Evolutionary conservation across 2,329 filamentous ascomycete species (phyloP), one percentile per base, ranked within the genome.

Genomic region (Lachnellula occidentalis): DNA sequence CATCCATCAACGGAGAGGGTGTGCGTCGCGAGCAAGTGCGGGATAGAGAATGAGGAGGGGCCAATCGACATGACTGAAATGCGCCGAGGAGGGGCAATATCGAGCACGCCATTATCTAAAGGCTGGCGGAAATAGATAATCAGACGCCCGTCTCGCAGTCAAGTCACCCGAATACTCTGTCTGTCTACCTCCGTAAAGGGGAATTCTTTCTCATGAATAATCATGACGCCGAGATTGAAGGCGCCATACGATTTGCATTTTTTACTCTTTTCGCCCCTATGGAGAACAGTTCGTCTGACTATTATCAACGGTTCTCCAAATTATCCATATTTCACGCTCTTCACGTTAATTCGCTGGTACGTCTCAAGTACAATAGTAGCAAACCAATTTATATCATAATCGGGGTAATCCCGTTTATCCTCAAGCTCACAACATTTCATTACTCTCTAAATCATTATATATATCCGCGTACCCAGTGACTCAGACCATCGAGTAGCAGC

Each of bases 91-190:
- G 27, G 36, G 19, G 36, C 36, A n/a, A 19, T 34, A 24, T 37
- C 49, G 53, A 62, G 56, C 60, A 62, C 60, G 60, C 60, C 55
- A 62, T 62, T 55, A 17, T 43, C 55, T 60, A 17, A 49, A 49
- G 37, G 11, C 4, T 34, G 19, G 19, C 9, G 12, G 11, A n/a
- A 9, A n/a, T 22, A 9, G 17, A 41, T 41, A 41, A 31, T 3
- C 27, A 31, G 27, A 31, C 27, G 2, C 24, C 27, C 12, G 24
- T 31, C 27, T 11, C 9, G 3, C 8, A 31, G 8, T 31, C 27
- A 27, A 4, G 8, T 27, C 24, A 31, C 2, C 27, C 11, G 27
- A 31, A 31, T 11, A 31, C 9, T 3, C 3, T 41, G n/a, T 39
- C 36, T 39, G 43, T n/a, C n/a, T n/a, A n/a, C n/a, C n/a, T n/a